phyloP scores from a whole-genome alignment of 495 filamentous ascomycete species.

The Trypethelium eluteriae region DNA sequence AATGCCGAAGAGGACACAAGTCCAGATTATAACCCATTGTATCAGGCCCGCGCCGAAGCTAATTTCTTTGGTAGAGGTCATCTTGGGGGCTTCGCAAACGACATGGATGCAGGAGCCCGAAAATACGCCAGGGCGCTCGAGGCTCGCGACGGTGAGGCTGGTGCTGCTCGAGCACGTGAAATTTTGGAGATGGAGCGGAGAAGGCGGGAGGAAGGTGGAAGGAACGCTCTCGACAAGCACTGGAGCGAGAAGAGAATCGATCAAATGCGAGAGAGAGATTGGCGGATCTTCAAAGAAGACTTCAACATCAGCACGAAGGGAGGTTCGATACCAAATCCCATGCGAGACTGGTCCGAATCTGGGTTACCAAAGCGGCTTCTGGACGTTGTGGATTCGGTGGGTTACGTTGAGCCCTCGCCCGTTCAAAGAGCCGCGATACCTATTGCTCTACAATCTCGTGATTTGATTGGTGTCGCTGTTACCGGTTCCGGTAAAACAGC shows the following conservation, averaged over 20 bases:
- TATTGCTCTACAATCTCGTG: constrained; percentile 84
- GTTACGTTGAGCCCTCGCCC: constrained; percentile 87
- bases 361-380: constrained; percentile 70
- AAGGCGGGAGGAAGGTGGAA: constrained; percentile 65
- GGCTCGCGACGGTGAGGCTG: constrained; percentile 72
- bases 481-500: constrained; percentile 99
- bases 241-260: constrained; percentile 96
- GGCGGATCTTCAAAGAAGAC: constrained; percentile 99
- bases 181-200: constrained; percentile 84
- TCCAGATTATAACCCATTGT: constrained; percentile 80
- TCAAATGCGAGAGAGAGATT: constrained; percentile 96
- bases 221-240: constrained; percentile 73
- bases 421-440: constrained; percentile 94
- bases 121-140: constrained; percentile 74
- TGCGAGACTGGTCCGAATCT: constrained; percentile 92
- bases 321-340: constrained; percentile 86
- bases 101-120: constrained; percentile 59
- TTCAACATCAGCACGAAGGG: constrained; percentile 94
- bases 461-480: constrained; percentile 95
- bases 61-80: constrained; percentile 75
- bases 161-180: constrained; percentile 65
- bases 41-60: constrained; percentile 63
- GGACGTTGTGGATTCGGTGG: constrained; percentile 74
- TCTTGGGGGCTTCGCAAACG: constrained; percentile 76
- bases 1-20: constrained; percentile 94